Evolutionary conservation across 176 grass and related monocot genomes (phyloP).

Genomic region (Cenchrus purpureus): DNA sequence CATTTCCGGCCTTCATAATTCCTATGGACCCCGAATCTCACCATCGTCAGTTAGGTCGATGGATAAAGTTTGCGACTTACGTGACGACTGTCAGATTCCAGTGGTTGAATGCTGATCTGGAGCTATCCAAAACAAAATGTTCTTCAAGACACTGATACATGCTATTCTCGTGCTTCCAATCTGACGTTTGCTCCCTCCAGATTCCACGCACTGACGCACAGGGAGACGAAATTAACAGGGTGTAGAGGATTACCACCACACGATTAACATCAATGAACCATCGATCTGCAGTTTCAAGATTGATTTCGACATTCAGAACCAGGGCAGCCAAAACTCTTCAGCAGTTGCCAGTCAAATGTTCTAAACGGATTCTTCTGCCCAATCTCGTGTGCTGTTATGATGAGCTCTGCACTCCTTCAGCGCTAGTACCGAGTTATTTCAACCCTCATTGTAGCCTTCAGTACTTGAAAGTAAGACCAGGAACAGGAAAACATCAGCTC

Average conservation of each 20-base stretch:
- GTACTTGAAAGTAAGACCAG: conserved; percentile 9
- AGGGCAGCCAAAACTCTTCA: background rate
- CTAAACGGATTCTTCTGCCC: background rate
- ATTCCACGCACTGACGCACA: background rate
- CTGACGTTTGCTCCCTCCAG: background rate
- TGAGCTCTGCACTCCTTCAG: background rate
- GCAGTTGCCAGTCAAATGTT: background rate
- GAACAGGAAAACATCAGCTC: conserved; percentile 20
- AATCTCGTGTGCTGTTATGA: background rate
- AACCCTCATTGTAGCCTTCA: background rate
- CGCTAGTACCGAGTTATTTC: background rate
- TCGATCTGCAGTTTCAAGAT: background rate
- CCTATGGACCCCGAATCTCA: background rate
- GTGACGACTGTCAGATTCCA: background rate
- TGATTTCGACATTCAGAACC: background rate
- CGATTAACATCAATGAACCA: background rate
- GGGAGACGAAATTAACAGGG: background rate
- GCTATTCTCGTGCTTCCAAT: background rate
- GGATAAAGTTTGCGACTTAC: background rate
- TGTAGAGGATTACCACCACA: background rate
- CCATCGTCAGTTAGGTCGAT: background rate
- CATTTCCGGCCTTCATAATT: background rate
- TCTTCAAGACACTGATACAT: background rate
- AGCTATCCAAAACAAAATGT: background rate
- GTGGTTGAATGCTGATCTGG: background rate